Base-by-base conservation (phyloP, 176 grass and related monocot species). In the Oryza coarctata region DNA sequence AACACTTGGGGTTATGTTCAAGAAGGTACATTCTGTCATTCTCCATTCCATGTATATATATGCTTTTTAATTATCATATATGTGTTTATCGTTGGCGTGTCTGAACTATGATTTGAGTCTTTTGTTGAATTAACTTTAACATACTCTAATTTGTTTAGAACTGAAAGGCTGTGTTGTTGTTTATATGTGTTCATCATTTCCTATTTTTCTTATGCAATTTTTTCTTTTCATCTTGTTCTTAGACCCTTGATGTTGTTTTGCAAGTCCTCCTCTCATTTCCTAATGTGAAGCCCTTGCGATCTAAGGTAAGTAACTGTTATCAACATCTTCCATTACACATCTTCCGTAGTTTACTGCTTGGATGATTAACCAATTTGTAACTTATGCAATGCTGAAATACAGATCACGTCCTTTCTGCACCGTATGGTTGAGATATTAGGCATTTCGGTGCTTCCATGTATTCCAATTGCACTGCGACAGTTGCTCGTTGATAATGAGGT, bases 341-440 rank as follows among this genome's bases (percentile, higher is more conserved):
- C 49, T 80, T 32, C 4, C 0, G 66, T 75, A 76, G 77, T 67
- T 58, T 8, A 52, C 27, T 74, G 62, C 57, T 87, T 57, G 75
- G 66, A 77, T 86, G 33, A 82, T 78, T 70, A 65, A 85, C 45
- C 25, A 88, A 49, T 80, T 47, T 8, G 14, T 41, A 80, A 86
- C 29, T 71, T 45, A 9, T 70, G 65, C 30, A 84, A 71, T 70
- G 12, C 44, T 77, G 32, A 74, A 86, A 82, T 89, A 71, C 88
- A 99, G 96, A 83, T 95, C 13, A 91, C 86, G 76, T 95, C 96
- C 9, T 99, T 95, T 88, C 68, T 99, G 52, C 96, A 99, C 86
- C 85, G 96, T 62, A 99, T 99, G 96, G 85, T 99, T 68, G 93
- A 99, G 78, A 99, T 91, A 80, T 90, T 99, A 84, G 96, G 93